Conservation (phyloP, 2,329 filamentous ascomycete genomes). For the Phialophora verrucosa region DNA sequence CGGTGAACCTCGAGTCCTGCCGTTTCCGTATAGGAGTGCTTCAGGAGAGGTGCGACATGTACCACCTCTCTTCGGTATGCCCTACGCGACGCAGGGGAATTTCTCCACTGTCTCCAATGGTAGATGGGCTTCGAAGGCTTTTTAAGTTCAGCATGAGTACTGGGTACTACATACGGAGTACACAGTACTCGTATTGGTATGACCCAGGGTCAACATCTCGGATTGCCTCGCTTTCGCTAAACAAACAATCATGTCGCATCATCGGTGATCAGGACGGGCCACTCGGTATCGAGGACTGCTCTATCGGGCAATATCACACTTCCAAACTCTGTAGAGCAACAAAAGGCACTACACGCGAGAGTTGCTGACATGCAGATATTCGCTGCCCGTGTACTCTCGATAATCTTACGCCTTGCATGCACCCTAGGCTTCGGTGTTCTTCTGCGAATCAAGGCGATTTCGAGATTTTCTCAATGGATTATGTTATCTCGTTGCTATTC, state of each 20-base stretch:
- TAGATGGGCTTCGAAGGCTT: not conserved
- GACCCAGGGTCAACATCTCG: not conserved
- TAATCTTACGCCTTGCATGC: conserved; percentile 24
- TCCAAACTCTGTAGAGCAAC: conserved; percentile 1
- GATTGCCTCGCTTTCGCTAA: not conserved
- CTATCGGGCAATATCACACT: conserved; percentile 9
- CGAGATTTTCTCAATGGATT: not conserved
- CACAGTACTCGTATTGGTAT: not conserved
- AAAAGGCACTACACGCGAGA: not conserved
- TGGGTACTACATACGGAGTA: no score
- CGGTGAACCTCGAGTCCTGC: conserved; percentile 9
- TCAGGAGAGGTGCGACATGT: not conserved
- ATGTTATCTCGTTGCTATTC: conserved; percentile 25
- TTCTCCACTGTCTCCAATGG: conserved; percentile 6
- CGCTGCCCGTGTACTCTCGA: conserved; percentile 10
- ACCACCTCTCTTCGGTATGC: not conserved
- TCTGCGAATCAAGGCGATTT: conserved; percentile 12
- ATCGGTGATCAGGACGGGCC: not conserved
- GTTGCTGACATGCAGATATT: conserved; percentile 25
- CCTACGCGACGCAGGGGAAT: conserved; percentile 4
- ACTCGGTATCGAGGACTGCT: not conserved
- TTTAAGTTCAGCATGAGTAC: no score
- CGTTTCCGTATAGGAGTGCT: not conserved
- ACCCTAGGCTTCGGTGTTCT: conserved; percentile 5
- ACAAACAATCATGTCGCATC: not conserved